phyloP scores from a whole-genome alignment of 2,329 filamentous ascomycete species.

The Pezicula carpinea region DNA sequence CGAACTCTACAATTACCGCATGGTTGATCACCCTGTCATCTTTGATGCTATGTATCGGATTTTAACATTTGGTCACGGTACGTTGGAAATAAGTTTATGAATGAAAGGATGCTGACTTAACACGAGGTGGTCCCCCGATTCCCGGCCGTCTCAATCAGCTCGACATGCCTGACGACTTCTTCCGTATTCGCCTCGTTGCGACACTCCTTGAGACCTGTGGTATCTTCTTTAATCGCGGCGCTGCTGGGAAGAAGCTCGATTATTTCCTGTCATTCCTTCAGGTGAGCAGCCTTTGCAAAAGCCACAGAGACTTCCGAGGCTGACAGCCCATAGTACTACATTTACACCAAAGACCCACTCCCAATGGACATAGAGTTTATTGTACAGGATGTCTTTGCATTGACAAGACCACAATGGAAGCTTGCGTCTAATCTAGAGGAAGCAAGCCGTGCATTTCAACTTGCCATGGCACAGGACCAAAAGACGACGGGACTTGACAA shows the following conservation, averaged over 20 bases:
- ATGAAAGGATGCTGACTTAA: conserved; percentile 1
- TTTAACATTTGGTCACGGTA: conserved; percentile 79
- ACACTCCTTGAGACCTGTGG: conserved; percentile 92
- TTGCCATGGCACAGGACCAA: conserved; percentile 87
- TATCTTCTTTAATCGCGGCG: conserved; percentile 90
- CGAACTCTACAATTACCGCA: conserved; percentile 95
- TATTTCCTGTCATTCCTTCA: conserved; percentile 97
- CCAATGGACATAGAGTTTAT: conserved; percentile 98
- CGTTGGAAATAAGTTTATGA: conserved; percentile 29
- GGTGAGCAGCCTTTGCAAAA: conserved; percentile 34
- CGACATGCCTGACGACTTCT: conserved; percentile 90
- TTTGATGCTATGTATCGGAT: conserved; percentile 96
- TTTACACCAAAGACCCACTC: conserved; percentile 80
- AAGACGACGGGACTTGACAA: conserved; percentile 72
- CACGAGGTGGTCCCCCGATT: conserved; percentile 68
- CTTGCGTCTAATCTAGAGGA: conserved; percentile 76
- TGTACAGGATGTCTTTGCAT: conserved; percentile 82
- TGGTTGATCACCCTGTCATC: conserved; percentile 91
- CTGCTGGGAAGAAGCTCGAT: conserved; percentile 93
- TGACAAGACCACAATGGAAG: conserved; percentile 90
- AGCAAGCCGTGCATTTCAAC: conserved; percentile 75
- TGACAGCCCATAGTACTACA: conserved; percentile 68
- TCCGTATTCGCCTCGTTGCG: conserved; percentile 85
- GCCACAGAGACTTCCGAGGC: conserved; percentile 10
- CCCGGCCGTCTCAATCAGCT: conserved; percentile 73